A percentile compares a stretch with the other conserved stretches of the same genome.
These are phyloP conservation scores for Lactarius tabidus DNA, from an alignment of 768 basidiomycete species.

Conservation along the genomic window DNA sequence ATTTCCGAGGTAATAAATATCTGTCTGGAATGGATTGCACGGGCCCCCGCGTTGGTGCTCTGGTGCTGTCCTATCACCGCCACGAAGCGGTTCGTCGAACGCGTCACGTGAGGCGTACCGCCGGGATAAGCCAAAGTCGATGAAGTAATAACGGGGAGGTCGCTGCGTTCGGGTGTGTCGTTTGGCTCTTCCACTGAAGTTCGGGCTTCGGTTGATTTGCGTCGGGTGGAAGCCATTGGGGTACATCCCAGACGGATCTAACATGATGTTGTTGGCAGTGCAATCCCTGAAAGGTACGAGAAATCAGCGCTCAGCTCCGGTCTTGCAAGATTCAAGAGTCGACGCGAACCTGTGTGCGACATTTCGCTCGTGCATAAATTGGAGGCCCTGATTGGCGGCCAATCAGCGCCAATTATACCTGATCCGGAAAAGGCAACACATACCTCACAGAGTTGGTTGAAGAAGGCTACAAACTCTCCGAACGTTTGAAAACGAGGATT, in stretches of 20 bases:
- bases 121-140: constrained; percentile 32
- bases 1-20: constrained; percentile 30
- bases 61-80: constrained; percentile 30
- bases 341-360: constrained; percentile 27
- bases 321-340: not conserved
- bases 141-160: constrained; percentile 31
- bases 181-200: constrained; percentile 18
- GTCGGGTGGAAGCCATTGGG: constrained; percentile 17
- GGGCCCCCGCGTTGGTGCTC: constrained; percentile 21
- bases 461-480: constrained; percentile 30
- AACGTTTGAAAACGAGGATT: constrained; percentile 29
- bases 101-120: constrained; percentile 22
- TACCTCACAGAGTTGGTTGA: constrained; percentile 29
- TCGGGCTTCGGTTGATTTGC: not conserved
- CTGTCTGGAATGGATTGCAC: constrained; percentile 29
- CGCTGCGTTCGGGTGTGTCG: constrained; percentile 28
- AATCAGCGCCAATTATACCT: not conserved
- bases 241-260: constrained; percentile 18
- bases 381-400: constrained; percentile 22
- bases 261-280: constrained; percentile 20
- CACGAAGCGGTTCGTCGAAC: constrained; percentile 25
- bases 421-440: not conserved
- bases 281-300: constrained; percentile 9
- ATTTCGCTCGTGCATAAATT: constrained; percentile 27
- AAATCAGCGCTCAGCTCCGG: not conserved